Conservation (phyloP, 257 asterid genomes). For the Hygrophila difformis region DNA sequence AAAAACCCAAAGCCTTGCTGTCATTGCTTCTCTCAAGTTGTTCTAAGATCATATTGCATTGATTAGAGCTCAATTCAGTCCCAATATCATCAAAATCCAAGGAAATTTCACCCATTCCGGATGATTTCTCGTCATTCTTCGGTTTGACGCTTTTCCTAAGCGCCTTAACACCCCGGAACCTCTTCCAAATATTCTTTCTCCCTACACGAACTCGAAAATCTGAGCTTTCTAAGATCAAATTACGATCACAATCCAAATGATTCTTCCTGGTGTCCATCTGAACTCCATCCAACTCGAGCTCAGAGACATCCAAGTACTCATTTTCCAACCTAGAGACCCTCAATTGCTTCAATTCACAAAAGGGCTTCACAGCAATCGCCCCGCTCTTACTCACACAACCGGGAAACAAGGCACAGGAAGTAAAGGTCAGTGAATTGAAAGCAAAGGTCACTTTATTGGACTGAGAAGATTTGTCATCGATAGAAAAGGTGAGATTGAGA, state of each 20-base stretch:
- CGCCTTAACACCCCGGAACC: constrained; percentile 26
- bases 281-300: constrained; percentile 19
- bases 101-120: constrained; percentile 11
- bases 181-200: constrained; percentile 43
- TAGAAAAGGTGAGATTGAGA: constrained; percentile 38
- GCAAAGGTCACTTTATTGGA: constrained; percentile 25
- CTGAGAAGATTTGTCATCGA: constrained; percentile 42
- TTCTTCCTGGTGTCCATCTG: constrained; percentile 12
- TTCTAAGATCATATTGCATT: constrained; percentile 54
- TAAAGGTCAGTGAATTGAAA: constrained; percentile 27
- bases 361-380: constrained; percentile 34
- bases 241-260: constrained; percentile 24
- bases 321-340: constrained; percentile 46
- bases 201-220: constrained; percentile 18
- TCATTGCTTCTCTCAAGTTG: constrained; percentile 43
- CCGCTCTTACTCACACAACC: constrained; percentile 36
- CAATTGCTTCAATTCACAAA: constrained; percentile 34
- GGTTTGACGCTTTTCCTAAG: constrained; percentile 17
- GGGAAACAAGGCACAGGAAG: constrained; percentile 31
- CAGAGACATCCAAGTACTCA: constrained; percentile 29
- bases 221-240: constrained; percentile 22
- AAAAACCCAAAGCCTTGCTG: constrained; percentile 45
- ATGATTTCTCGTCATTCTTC: constrained; percentile 21
- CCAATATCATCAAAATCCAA: constrained; percentile 17
- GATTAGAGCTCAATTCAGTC: constrained; percentile 33